Evolutionary conservation across 2,329 filamentous ascomycete species (phyloP).

Genomic region (Curvularia sp.): DNA sequence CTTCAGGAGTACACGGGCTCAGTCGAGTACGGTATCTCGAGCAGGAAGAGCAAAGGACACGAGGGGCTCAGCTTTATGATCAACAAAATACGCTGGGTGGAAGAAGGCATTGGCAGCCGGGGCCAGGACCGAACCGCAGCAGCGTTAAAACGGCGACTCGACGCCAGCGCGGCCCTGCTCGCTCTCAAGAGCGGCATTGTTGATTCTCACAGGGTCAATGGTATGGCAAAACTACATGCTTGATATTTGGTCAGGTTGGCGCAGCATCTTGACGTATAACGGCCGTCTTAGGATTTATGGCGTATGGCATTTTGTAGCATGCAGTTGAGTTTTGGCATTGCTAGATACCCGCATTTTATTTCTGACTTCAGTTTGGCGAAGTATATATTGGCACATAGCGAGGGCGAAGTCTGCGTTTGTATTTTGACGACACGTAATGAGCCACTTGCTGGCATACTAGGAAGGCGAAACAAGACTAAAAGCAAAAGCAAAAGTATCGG

Average conservation of each 20-base stretch:
- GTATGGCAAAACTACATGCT: constrained; percentile 39
- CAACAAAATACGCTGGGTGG: constrained; percentile 81
- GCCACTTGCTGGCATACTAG: constrained; percentile 1
- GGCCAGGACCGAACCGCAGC: constrained; percentile 49
- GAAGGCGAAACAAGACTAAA: background rate
- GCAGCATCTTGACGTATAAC: constrained; percentile 19
- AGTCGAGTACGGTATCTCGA: constrained; percentile 80
- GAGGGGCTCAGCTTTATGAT: constrained; percentile 92
- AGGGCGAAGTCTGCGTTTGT: constrained; percentile 7
- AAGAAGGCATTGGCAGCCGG: constrained; percentile 65
- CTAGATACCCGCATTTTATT: constrained; percentile 50
- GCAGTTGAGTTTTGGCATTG: constrained; percentile 41
- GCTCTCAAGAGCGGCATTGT: constrained; percentile 41
- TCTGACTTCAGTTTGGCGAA: constrained; percentile 21
- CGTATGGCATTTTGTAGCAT: constrained; percentile 30
- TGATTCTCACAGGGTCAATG: constrained; percentile 31
- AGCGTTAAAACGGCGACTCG: constrained; percentile 47
- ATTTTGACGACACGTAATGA: constrained; percentile 11
- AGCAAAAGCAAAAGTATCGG: background rate
- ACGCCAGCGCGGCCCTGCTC: constrained; percentile 46
- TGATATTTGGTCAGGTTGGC: constrained; percentile 19
- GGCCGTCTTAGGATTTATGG: constrained; percentile 19
- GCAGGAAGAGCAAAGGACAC: constrained; percentile 80
- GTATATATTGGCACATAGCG: constrained; percentile 15
- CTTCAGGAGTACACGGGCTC: constrained; percentile 78